Percentiles rank a stretch among this genome's conserved stretches.
phyloP scores from a whole-genome alignment of 805 yeast genomes.

The Sporopachydermia quercuum region DNA sequence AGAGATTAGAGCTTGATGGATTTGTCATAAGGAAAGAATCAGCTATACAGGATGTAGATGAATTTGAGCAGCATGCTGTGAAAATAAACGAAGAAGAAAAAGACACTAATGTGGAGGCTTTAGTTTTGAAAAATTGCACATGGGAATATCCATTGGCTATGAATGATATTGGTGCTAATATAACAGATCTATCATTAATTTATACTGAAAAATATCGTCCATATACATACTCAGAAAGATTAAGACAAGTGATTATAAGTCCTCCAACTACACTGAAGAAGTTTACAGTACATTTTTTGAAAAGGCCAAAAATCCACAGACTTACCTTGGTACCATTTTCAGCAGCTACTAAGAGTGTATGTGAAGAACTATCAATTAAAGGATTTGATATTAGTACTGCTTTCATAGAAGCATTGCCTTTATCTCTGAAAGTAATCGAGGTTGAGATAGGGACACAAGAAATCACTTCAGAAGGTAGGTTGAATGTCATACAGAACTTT shows the following conservation, averaged over 20 bases:
- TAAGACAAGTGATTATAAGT: not conserved
- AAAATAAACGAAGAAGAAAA: not conserved
- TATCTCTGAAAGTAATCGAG: constrained; percentile 4
- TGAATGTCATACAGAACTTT: not conserved
- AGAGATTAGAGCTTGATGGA: constrained; percentile 5
- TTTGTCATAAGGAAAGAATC: constrained; percentile 7
- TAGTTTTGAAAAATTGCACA: constrained; percentile 8
- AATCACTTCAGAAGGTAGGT: constrained; percentile 1
- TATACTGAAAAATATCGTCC: constrained; percentile 6
- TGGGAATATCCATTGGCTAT: constrained; percentile 10
- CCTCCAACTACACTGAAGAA: constrained; percentile 1
- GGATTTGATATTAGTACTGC: constrained; percentile 7
- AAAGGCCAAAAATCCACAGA: not conserved
- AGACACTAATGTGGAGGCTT: not conserved
- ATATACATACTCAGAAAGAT: not conserved
- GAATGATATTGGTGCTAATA: constrained; percentile 8
- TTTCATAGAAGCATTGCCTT: constrained; percentile 6
- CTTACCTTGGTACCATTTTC: constrained; percentile 6
- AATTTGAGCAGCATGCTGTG: not conserved
- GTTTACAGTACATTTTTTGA: not conserved
- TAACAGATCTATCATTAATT: constrained; percentile 5
- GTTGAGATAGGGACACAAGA: constrained; percentile 7
- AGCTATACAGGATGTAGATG: constrained; percentile 4
- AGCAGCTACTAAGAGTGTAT: constrained; percentile 5
- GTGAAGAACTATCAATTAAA: constrained; percentile 5